A percentile compares a stretch with the other conserved stretches of the same genome.
phyloP scores from a whole-genome alignment of 2,329 filamentous ascomycete genomes.

The Neodidymelliopsis sp. region DNA sequence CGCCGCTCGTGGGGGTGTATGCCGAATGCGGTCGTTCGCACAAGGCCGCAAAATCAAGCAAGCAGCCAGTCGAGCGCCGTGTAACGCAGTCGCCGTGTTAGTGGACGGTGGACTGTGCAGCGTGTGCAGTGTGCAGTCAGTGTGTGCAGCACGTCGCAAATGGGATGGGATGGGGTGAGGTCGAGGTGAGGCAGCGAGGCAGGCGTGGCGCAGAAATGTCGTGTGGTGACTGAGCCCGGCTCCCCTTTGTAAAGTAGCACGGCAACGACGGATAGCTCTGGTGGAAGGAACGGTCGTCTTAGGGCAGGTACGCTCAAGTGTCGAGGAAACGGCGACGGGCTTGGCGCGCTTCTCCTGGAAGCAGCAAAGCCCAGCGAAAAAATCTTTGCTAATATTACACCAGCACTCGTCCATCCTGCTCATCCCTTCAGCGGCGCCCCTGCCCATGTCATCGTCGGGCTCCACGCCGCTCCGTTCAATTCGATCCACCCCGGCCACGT shows the following conservation, averaged over 20 bases:
- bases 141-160: too few species aligned
- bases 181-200: not conserved
- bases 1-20: constrained; percentile 29
- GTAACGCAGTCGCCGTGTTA: too few species aligned
- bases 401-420: constrained; percentile 17
- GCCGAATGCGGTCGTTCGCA: constrained; percentile 29
- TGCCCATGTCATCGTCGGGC: constrained; percentile 20
- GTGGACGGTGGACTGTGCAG: too few species aligned
- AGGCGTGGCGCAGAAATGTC: not conserved
- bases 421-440: constrained; percentile 18
- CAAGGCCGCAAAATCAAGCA: constrained; percentile 8
- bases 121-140: too few species aligned
- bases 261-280: constrained; percentile 17
- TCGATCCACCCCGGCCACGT: constrained; percentile 15
- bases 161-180: constrained; percentile 12
- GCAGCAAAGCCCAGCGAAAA: constrained; percentile 18
- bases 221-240: constrained; percentile 7
- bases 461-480: constrained; percentile 24
- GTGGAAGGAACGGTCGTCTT: constrained; percentile 18
- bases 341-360: constrained; percentile 25
- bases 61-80: constrained; percentile 16
- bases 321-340: constrained; percentile 24
- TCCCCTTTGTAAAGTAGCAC: constrained; percentile 19
- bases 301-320: constrained; percentile 23
- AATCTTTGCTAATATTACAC: constrained; percentile 20